Evolutionary conservation across 345 rosid species (phyloP), one percentile per base, ranked within the genome.

Genomic region (Anacardium occidentale): DNA sequence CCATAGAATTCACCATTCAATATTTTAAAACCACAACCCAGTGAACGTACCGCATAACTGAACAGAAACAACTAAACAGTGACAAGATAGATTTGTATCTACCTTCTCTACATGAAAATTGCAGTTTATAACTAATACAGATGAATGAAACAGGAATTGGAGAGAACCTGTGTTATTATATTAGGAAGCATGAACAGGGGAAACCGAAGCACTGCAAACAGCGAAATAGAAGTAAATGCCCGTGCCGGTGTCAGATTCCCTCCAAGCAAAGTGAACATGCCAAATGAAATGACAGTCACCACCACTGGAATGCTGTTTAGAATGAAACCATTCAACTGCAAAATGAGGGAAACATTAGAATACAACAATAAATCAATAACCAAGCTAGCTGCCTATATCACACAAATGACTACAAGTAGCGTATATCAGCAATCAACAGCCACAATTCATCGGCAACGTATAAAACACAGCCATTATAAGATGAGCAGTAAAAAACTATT

Each of bases 181-280:
- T 87, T 95, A 20, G 99, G 99, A 67, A 95, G 99, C 96, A 92
- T 84, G 85, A 89, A 89, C 65, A 95, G 87, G 63, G 98, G 99
- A 73, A 92, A 95, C 52, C 99, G 98, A 76, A 95, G 98, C 73
- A 95, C 99, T 20, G 99, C 81, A 79, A 95, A 95, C 67, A 95
- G 86, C 70, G 99, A 92, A 57, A 95, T 90, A 48, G 99, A 82
- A 47, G 99, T 95, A 81, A 95, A 95, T 77, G 99, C 99, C 83
- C 91, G 85, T 34, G 99, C 90, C 78, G 99, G 99, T 80, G 99
- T 95, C 80, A 95, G 83, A 83, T 95, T 84, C 75, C 99, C 99
- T 68, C 99, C 99, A 76, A 95, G 98, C 82, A 95, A 78, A 67
- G 99, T 88, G 86, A 89, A 95, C 85, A 92, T 66, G 62, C 98